A percentile compares a stretch with the other conserved stretches of the same genome.
phyloP scores from a whole-genome alignment of 257 asterid genomes.

The Nicotiana tabacum region DNA sequence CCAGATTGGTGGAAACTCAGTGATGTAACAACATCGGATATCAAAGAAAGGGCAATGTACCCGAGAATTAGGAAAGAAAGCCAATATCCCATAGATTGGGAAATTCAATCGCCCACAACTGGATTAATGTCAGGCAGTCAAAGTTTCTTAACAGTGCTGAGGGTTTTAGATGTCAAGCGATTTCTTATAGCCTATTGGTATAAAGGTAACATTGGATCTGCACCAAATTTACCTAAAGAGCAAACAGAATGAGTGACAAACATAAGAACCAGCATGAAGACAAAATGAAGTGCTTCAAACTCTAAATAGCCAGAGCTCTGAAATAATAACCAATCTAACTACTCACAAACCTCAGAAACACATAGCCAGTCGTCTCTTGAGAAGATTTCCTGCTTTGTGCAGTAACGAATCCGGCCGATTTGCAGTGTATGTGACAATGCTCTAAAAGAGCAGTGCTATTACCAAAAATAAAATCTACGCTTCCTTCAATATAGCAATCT shows the following conservation, averaged over 20 bases:
- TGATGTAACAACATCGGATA: background rate
- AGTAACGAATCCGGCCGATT: conserved; percentile 69
- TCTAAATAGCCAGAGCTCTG: background rate
- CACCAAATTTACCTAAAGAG: background rate
- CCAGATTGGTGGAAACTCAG: background rate
- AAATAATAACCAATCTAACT: background rate
- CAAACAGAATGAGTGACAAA: background rate
- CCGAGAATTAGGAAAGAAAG: background rate
- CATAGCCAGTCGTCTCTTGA: conserved; percentile 89
- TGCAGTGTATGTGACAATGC: conserved; percentile 97
- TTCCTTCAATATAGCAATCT: conserved; percentile 95
- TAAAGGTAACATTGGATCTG: background rate
- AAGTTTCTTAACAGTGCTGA: background rate
- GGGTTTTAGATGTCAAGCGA: background rate
- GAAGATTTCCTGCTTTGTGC: conserved; percentile 97
- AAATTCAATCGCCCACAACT: background rate
- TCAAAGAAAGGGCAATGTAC: background rate
- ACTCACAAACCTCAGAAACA: conserved; percentile 64
- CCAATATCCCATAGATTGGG: background rate
- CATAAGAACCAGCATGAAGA: background rate
- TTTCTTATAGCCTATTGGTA: background rate
- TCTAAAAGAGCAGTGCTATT: conserved; percentile 96
- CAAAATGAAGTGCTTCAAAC: background rate
- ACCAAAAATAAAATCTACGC: conserved; percentile 95
- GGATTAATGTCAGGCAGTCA: background rate